Evolutionary conservation across 2,329 filamentous ascomycete genomes (phyloP), one percentile per base, ranked within the genome.

Genomic region (Cladobotryum mycophilum): DNA sequence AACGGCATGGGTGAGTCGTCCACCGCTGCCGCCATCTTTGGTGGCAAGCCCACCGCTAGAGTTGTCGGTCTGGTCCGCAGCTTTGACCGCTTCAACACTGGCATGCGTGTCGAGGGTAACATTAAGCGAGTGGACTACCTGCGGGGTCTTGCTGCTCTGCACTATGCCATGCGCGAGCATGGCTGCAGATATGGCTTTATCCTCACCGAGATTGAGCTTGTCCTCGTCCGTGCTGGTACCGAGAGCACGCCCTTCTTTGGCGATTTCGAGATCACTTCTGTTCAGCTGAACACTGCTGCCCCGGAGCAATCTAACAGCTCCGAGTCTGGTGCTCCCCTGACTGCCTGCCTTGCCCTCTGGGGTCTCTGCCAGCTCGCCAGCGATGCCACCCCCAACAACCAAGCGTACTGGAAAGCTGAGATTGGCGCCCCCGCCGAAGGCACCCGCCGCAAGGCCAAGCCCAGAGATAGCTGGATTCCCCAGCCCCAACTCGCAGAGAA

Each of bases 131-230:
- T 96, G 52, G 84, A 92, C 69, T 96, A 96, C 72, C 84, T 96
- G 17, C 85, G 87, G 46, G 89, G 89, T 1, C 81, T 97, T 5
- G 79, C 90, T 0, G 89, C 95, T 60, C 75, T 96, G 41, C 92
- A 97, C 70, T 82, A 88, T 64, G 84, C 85, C 63, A 96, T 96
- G 89, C 89, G 92, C 67, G 89, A 95, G 71, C 88, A 96, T 71
- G 84, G 85, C 58, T 95, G 89, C 65, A 85, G 92, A 53, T 97
- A 96, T 68, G 92, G 92, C 49, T 97, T 96, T 75, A 92, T 97
- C 68, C 83, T 96, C 64, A 96, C 89, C 1, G 92, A 96, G 71
- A 96, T 96, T 60, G 92, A 97, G 71, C 83, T 96, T 8, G 85
- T 96, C 37, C 84, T 93, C 60, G 89, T 96, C 1, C 88, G 91